Conservation (phyloP, 2,329 filamentous ascomycete genomes). For the Fusarium staphyleae region DNA sequence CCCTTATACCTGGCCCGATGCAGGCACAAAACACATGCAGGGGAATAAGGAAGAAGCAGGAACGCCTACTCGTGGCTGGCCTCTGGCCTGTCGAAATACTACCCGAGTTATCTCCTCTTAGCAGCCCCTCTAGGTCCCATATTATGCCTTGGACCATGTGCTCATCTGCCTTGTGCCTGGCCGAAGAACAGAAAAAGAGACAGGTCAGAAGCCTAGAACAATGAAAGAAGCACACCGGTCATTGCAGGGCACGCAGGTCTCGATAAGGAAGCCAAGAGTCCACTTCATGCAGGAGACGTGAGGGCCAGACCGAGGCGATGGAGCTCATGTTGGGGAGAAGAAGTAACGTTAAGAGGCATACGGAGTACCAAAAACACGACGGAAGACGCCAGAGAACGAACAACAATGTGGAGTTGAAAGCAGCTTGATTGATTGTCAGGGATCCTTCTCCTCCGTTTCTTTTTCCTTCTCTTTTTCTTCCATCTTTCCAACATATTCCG, state of each 20-base stretch:
- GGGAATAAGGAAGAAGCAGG: constrained; percentile 27
- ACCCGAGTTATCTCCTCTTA: not conserved
- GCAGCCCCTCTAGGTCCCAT: not conserved
- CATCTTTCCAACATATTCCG: no score
- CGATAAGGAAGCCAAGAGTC: constrained; percentile 14
- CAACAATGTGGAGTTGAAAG: constrained; percentile 1
- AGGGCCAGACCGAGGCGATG: constrained; percentile 25
- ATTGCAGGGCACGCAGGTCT: constrained; percentile 2
- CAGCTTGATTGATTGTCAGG: not conserved
- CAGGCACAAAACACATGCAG: constrained; percentile 35
- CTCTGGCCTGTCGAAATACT: not conserved
- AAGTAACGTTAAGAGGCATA: no score
- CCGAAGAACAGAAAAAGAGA: constrained; percentile 1
- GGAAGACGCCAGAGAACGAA: constrained; percentile 5
- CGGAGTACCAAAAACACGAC: constrained; percentile 23
- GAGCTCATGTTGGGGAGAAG: constrained; percentile 12
- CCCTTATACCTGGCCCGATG: constrained; percentile 16
- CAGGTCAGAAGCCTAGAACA: constrained; percentile 15
- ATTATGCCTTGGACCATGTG: not conserved
- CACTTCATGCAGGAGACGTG: constrained; percentile 9
- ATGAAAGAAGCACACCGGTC: constrained; percentile 2
- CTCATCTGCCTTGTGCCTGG: not conserved
- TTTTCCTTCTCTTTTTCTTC: constrained; percentile 7
- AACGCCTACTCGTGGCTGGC: constrained; percentile 11
- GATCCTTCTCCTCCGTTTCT: not conserved